Evolutionary conservation across 176 grass and related monocot genomes (phyloP).

Genomic region (Rhynchospora breviuscula): DNA sequence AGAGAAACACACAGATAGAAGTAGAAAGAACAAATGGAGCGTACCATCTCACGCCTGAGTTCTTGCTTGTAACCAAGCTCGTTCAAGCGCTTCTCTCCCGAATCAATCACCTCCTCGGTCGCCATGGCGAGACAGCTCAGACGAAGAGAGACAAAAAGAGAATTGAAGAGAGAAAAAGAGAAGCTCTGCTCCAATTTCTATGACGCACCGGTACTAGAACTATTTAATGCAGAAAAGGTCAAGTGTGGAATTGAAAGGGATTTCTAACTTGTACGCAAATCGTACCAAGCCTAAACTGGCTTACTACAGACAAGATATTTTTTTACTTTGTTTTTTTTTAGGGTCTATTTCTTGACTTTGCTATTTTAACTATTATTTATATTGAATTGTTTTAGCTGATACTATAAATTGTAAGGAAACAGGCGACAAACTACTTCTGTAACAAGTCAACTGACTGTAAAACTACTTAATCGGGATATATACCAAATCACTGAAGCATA

Average conservation of each 20-base stretch:
- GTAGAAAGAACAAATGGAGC: not conserved
- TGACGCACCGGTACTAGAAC: not conserved
- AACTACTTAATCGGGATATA: not conserved
- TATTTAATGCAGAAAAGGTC: not conserved
- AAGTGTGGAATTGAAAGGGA: not conserved
- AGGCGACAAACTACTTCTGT: not conserved
- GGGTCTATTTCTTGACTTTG: too few relatives aligned
- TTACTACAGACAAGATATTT: not conserved
- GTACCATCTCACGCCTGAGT: conserved; percentile 91
- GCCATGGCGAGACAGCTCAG: conserved; percentile 40
- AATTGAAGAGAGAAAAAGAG: not conserved
- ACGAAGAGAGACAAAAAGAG: not conserved
- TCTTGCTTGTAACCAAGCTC: conserved; percentile 99
- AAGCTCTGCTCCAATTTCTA: not conserved
- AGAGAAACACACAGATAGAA: not conserved
- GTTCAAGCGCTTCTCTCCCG: conserved; percentile 98
- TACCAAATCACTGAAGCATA: too few relatives aligned
- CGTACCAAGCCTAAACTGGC: not conserved
- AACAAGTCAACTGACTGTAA: not conserved
- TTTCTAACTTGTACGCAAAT: conserved; percentile 18
- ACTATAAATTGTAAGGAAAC: not conserved
- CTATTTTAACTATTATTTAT: not conserved
- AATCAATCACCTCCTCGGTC: conserved; percentile 50
- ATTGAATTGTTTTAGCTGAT: not conserved
- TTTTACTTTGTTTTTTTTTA: not conserved